A percentile compares a stretch with the other conserved stretches of the same genome.
Evolutionary conservation across 2,329 filamentous ascomycete species (phyloP).

Genomic region (Drechslerella dactyloides): DNA sequence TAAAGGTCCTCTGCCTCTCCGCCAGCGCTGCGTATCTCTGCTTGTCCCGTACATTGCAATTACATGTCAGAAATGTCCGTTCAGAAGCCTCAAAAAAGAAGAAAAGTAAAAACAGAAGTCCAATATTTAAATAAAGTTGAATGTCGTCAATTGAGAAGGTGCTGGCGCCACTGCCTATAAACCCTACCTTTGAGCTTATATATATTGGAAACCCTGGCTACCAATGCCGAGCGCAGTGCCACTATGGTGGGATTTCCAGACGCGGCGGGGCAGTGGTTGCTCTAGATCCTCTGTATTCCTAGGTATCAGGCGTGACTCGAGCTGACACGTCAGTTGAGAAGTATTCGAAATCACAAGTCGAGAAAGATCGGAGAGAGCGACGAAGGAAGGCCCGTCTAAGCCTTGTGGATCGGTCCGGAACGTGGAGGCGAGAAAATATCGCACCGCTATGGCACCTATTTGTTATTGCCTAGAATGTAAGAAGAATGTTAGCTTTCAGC

Average conservation of each 20-base stretch:
- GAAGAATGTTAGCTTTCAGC: conserved; percentile 32
- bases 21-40: conserved; percentile 37
- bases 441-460: conserved; percentile 19
- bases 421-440: conserved; percentile 10
- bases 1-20: conserved; percentile 20
- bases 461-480: conserved; percentile 13
- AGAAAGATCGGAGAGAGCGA: conserved; percentile 15
- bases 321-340: not conserved
- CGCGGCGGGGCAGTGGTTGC: conserved; percentile 14
- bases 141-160: no score
- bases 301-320: not conserved
- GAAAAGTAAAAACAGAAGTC: not conserved
- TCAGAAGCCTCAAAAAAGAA: no score
- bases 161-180: no score
- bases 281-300: conserved; percentile 27
- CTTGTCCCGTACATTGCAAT: conserved; percentile 33
- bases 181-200: no score
- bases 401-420: conserved; percentile 26
- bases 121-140: no score
- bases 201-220: conserved; percentile 13
- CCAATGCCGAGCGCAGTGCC: not conserved
- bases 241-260: conserved; percentile 11
- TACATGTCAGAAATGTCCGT: not conserved
- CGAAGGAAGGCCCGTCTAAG: conserved; percentile 27
- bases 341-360: conserved; percentile 14